Evolutionary conservation across 2,329 filamentous ascomycete genomes (phyloP), one percentile per base, ranked within the genome.

Genomic region (Ophiostoma tasmaniense): DNA sequence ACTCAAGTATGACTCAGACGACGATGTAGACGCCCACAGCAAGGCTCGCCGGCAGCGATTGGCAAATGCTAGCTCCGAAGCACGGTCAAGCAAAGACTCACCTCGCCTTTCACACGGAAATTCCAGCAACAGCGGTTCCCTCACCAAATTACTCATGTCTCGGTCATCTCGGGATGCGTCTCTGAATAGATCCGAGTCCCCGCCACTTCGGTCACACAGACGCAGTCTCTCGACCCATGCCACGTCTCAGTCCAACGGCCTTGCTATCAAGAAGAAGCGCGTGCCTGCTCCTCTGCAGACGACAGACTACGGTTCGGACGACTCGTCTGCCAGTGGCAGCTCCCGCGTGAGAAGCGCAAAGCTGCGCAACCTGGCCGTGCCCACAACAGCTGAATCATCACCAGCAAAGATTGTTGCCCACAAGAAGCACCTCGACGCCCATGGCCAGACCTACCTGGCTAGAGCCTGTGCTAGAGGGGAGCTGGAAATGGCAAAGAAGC

Each of bases 351-450:
- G 85, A 71, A 85, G 82, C 73, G 85, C 85, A 61, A 87, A 86
- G 71, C 74, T 86, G 67, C 84, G 85, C 64, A 84, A 81, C 72
- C 77, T 88, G 22, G 81, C 83, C 55, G 85, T 85, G 0, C 84
- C 86, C 8, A 80, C 82, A 13, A 83, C 84, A 3, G 81, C 85
- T 73, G 84, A 89, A 70, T 81, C 87, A 73, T 88, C 91, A 66
- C 84, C 90, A 70, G 85, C 87, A 73, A 88, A 90, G 74, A 87
- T 91, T 77, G 81, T 80, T 0, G 86, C 87, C 1, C 90, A 92
- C 76, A 96, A 94, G 77, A 94, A 95, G 74, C 90, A 94, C 75
- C 87, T 94, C 28, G 95, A 98, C 79, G 91, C 92, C 68, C 96
- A 96, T 76, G 95, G 95, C 28, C 90, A 96, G 73, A 99, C 95